phyloP scores from a whole-genome alignment of 2,329 filamentous ascomycete species.

The Exophiala sp. region DNA sequence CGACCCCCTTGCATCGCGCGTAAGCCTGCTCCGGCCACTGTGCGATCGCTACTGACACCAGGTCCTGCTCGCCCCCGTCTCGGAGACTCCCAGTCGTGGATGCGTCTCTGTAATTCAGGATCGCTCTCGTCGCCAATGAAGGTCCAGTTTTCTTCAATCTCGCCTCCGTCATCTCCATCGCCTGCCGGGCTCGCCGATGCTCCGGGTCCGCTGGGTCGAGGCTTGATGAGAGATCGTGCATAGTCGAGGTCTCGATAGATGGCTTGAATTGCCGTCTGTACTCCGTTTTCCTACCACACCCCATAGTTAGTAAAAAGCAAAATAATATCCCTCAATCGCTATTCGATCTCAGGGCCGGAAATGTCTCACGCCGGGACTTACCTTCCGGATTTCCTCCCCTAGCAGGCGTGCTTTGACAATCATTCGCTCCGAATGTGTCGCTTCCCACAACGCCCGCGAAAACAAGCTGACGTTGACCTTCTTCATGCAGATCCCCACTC shows the following conservation, averaged over 20 bases:
- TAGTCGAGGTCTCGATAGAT: conserved; percentile 96
- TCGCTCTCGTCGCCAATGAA: conserved; percentile 65
- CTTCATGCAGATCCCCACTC: conserved; percentile 82
- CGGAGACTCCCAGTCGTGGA: conserved; percentile 30
- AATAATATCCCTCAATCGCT: no score
- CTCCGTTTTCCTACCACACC: conserved; percentile 67
- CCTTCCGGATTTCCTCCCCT: conserved; percentile 80
- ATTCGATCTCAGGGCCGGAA: no score
- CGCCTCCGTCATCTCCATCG: conserved; percentile 37
- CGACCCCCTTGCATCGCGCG: conserved; percentile 19
- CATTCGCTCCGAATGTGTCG: conserved; percentile 84
- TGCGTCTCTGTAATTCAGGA: conserved; percentile 36
- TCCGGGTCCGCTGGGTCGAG: conserved; percentile 37
- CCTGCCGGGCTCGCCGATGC: conserved; percentile 27
- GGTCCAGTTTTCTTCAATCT: conserved; percentile 82
- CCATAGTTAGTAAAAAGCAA: no score
- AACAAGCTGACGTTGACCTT: conserved; percentile 85
- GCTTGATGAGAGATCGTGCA: conserved; percentile 73
- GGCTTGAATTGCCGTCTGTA: conserved; percentile 81
- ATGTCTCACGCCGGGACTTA: conserved; percentile 49
- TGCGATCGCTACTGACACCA: conserved; percentile 15
- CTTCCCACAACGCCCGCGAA: conserved; percentile 81
- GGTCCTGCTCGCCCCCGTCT: conserved; percentile 13
- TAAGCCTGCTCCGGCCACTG: conserved; percentile 7
- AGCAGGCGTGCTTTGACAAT: conserved; percentile 75